Evolutionary conservation across 805 yeast species (phyloP).

Genomic region (Sungouiella thailandica): DNA sequence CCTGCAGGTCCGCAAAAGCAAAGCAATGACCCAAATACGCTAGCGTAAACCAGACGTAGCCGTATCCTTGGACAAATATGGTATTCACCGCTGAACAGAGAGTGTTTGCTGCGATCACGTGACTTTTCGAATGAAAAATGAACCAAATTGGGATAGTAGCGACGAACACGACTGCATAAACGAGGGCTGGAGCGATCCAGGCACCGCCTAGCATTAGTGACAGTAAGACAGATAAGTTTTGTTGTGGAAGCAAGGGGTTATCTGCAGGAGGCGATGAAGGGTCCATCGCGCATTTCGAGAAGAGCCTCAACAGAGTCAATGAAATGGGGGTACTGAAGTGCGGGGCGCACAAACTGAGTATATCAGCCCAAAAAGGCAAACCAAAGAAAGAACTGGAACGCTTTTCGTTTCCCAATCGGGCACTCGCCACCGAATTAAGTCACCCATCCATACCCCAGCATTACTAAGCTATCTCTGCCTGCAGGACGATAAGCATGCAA

Average conservation of each 20-base stretch:
- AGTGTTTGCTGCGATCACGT: constrained; percentile 8
- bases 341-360: no score
- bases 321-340: no score
- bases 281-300: no score
- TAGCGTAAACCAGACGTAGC: constrained; percentile 27
- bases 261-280: no score
- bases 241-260: no score
- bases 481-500: constrained; percentile 4
- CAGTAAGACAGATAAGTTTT: no score
- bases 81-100: constrained; percentile 15
- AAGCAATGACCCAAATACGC: constrained; percentile 12
- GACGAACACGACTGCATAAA: constrained; percentile 13
- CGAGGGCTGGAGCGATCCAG: background rate
- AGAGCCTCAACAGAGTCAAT: no score
- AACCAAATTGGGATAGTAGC: constrained; percentile 20
- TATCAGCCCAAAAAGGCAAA: no score
- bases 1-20: constrained; percentile 5
- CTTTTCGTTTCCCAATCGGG: no score
- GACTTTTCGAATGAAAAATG: constrained; percentile 9
- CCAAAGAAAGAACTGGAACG: no score
- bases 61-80: constrained; percentile 21
- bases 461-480: background rate
- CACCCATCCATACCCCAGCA: no score
- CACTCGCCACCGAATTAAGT: no score
- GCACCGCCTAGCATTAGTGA: background rate